Evolutionary conservation across 805 yeast species (phyloP), one percentile per base, ranked within the genome.

Genomic region (Starmera caribaea): DNA sequence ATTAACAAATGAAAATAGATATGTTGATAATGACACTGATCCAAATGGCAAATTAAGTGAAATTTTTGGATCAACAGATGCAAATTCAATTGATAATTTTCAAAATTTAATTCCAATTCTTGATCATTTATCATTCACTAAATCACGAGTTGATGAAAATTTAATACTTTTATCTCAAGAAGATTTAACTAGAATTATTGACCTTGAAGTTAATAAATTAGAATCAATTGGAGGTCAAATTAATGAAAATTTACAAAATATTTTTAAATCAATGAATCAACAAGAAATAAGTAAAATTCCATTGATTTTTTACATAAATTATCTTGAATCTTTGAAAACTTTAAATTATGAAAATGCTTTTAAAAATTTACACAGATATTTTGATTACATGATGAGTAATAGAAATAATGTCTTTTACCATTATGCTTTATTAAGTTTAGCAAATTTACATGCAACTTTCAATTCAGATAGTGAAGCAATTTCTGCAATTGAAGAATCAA

Each of bases 401-500:
- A 70, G 71, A 42, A 76, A 77, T 29, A 74, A 73, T 35, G 68
- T 73, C 32, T 79, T 76, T 45, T 84, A 83, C 49, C 95, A 84
- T 51, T 83, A 81, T 60, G 92, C 94, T 0, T 63, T 84, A 26
- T 65, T 84, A 10, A 78, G 84, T 3, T 64, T 81, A 35, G 92
- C 94, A 0, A 68, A 81, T 0, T 56, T 84, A 27, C 86, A 85
- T 45, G 82, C 83, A 15, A 72, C 73, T 34, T 84, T 82, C 56
- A 77, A 78, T 16, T 77, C 79, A 43, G 74, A 75, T 43, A 48
- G 45, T 6, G 50, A 61, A 60, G 95, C 96, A 0, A 55, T 86
- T 12, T 69, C 80, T 46, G 81, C 95, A 1, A 82, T 87, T 8
- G 86, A 82, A 45, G 96, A 88, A 55, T 92, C 96, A 0, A 81